Conservation (phyloP, 202 grass and related monocot species). For the Carex sylvatica region DNA sequence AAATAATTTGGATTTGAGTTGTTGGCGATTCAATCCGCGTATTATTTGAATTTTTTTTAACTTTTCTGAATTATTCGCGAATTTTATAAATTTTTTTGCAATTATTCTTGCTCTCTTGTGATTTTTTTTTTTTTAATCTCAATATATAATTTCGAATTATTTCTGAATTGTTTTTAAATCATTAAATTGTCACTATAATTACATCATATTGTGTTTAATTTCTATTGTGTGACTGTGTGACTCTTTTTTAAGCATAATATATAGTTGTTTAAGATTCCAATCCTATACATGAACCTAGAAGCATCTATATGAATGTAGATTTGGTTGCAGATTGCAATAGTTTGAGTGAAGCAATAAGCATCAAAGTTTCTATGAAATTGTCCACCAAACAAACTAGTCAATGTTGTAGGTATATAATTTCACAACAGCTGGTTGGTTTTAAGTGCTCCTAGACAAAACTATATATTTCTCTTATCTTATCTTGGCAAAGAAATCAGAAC, state of each 20-base stretch:
- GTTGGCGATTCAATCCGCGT: too few relatives aligned
- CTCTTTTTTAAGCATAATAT: background rate
- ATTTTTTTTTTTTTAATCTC: too few relatives aligned
- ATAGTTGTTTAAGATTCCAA: constrained; percentile 4
- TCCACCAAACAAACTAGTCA: constrained; percentile 24
- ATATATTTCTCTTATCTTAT: constrained; percentile 1
- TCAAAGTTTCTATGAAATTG: constrained; percentile 15
- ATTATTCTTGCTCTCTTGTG: too few relatives aligned
- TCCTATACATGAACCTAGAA: background rate
- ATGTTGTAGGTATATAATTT: constrained; percentile 15
- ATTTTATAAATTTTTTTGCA: too few relatives aligned
- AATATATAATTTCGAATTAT: too few relatives aligned
- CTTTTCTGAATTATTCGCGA: too few relatives aligned
- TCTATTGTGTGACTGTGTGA: background rate
- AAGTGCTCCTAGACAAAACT: background rate
- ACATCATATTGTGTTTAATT: background rate
- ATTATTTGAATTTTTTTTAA: too few relatives aligned
- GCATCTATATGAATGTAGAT: background rate
- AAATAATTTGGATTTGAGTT: too few relatives aligned
- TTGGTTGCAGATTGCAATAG: constrained; percentile 25
- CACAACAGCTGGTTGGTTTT: constrained; percentile 22
- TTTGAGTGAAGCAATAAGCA: constrained; percentile 22
- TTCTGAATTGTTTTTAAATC: too few relatives aligned
- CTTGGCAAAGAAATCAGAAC: background rate
- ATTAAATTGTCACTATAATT: too few relatives aligned